Conservation (phyloP, 148 eudicot species). For the Spergularia bocconei region DNA sequence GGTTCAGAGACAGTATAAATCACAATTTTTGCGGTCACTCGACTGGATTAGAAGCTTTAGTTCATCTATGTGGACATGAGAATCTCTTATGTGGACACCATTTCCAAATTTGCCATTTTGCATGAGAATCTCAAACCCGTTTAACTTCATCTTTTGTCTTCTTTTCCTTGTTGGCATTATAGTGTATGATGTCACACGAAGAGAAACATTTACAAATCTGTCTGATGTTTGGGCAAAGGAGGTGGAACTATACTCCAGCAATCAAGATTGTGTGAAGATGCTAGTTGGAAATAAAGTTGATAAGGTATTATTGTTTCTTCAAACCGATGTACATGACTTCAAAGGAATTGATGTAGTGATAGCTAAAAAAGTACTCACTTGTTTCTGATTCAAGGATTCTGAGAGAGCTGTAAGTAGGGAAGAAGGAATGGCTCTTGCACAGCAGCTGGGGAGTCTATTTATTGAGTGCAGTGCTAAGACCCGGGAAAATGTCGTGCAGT, state of each 20-base stretch:
- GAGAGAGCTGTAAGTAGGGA: slow-evolving; percentile 85
- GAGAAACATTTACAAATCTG: slow-evolving; percentile 90
- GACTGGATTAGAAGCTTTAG: background rate
- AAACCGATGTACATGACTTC: background rate
- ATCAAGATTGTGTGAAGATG: slow-evolving; percentile 91
- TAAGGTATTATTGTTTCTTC: slow-evolving; percentile 47
- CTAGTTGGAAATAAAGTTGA: slow-evolving; percentile 98
- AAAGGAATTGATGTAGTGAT: background rate
- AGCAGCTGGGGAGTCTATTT: slow-evolving; percentile 75
- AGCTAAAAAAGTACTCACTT: background rate
- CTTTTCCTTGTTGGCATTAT: slow-evolving; percentile 1
- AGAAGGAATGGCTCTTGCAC: slow-evolving; percentile 86
- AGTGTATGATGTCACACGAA: slow-evolving; percentile 94
- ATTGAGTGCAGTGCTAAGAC: slow-evolving; percentile 93
- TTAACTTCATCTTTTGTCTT: background rate
- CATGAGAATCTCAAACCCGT: background rate
- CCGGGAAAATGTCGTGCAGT: slow-evolving; percentile 80
- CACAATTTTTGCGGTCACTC: background rate
- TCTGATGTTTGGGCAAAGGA: slow-evolving; percentile 95
- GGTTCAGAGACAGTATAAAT: background rate
- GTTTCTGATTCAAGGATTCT: slow-evolving; percentile 57
- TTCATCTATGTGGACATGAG: too few relatives aligned
- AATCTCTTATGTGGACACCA: background rate
- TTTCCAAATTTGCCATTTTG: background rate
- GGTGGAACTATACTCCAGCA: slow-evolving; percentile 79